Conservation (phyloP, 306 rosid genomes). For the Prunus dulcis region DNA sequence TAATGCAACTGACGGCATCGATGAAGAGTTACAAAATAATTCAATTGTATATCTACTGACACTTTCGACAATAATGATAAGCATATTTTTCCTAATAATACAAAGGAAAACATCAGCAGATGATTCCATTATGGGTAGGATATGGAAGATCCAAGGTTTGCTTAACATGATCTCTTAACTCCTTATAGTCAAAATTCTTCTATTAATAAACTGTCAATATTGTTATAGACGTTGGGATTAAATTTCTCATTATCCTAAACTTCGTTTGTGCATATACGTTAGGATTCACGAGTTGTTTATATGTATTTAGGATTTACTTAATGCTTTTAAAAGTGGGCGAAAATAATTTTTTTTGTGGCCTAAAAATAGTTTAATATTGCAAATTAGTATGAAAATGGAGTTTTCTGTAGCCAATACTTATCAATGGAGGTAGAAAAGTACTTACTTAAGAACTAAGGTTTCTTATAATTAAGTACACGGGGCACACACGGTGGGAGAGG, state of each 20-base stretch:
- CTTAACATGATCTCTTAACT: not conserved
- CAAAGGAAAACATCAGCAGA: slow-evolving; percentile 3
- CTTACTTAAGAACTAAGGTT: slow-evolving; percentile 49
- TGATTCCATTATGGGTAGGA: slow-evolving; percentile 5
- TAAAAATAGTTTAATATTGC: no score
- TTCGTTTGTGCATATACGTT: no score
- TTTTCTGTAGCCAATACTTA: not conserved
- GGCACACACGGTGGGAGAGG: slow-evolving; percentile 43
- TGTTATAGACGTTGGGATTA: no score
- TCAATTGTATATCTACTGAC: not conserved
- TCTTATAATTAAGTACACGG: slow-evolving; percentile 25
- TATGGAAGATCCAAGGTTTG: not conserved
- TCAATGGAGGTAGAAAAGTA: not conserved
- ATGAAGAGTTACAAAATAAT: not conserved
- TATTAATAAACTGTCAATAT: not conserved
- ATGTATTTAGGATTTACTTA: no score
- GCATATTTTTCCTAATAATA: slow-evolving; percentile 9
- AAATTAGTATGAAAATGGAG: no score
- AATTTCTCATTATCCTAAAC: no score
- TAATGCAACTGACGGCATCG: not conserved
- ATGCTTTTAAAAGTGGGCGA: no score
- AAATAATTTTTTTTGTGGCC: no score
- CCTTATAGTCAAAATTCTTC: not conserved
- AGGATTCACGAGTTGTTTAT: no score
- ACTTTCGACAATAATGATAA: not conserved